phyloP scores from a whole-genome alignment of 75 land plant genomes.

The Selaginella moellendorffii region DNA sequence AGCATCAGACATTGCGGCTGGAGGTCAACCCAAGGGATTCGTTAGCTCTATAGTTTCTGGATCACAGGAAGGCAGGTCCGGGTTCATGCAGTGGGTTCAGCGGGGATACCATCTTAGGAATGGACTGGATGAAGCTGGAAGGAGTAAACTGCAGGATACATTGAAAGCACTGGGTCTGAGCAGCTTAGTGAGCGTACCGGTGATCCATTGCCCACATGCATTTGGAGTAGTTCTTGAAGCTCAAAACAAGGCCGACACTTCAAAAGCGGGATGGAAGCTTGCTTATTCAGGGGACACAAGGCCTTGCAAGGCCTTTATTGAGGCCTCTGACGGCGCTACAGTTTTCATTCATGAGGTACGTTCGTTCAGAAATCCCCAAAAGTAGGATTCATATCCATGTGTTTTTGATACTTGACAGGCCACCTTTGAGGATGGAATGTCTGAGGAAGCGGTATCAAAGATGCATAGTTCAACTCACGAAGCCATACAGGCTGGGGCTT shows the following conservation, averaged over 20 bases:
- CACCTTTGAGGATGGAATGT: conserved; percentile 86
- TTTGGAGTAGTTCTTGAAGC: conserved; percentile 75
- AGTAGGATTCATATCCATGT: background rate
- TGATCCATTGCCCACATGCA: conserved; percentile 88
- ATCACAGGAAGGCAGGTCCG: background rate
- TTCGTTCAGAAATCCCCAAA: background rate
- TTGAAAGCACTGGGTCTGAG: conserved; percentile 57
- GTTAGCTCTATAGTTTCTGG: background rate
- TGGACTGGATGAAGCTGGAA: conserved; percentile 26
- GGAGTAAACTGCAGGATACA: conserved; percentile 35
- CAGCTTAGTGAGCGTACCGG: conserved; percentile 56
- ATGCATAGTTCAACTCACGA: conserved; percentile 93
- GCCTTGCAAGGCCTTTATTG: conserved; percentile 63
- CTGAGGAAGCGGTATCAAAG: conserved; percentile 70
- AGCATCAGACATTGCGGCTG: background rate
- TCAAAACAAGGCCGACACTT: too few relatives aligned
- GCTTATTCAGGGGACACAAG: conserved; percentile 98
- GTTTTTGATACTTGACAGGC: conserved; percentile 35
- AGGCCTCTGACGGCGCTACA: conserved; percentile 83
- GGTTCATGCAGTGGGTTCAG: conserved; percentile 43
- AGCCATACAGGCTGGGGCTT: conserved; percentile 60
- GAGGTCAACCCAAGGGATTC: background rate
- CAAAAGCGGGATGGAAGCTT: conserved; percentile 86
- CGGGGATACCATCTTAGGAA: conserved; percentile 33
- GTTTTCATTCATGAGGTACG: conserved; percentile 88